Base-by-base conservation (phyloP, 495 filamentous ascomycete genomes). In the Xylaria palmicola region DNA sequence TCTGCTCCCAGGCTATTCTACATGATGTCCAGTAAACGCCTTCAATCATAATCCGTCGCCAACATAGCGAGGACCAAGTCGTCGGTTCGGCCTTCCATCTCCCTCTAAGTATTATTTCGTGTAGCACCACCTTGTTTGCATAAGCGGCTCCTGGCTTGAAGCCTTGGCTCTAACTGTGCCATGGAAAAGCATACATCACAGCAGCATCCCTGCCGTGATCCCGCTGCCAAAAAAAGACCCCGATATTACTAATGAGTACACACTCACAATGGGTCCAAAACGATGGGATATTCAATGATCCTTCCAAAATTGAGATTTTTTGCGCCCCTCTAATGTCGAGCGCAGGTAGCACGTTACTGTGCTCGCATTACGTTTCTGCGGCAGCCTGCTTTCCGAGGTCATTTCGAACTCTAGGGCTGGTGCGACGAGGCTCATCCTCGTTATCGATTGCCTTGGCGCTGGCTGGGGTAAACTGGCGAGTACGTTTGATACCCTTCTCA, bases 401-500 rank as follows among this genome's bases (percentile, higher is more conserved):
- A 32, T 60, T 44, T 51, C 61, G 68, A 19, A 67, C 13, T 32
- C 58, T 62, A 19, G 75, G 76, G 53, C 75, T 79, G 5, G 47
- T 60, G 19, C 64, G 65, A 12, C 74, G 64, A 7, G 69, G 67
- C 44, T 80, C 74, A 27, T 73, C 71, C 39, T 74, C 71, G 27
- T 75, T 70, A 20, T 75, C 75, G 26, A 79, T 73, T 10, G 64
- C 73, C 59, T 74, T 80, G 19, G 69, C 68, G 7, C 78, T 70
- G 3, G 71, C 69, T 19, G 79, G 76, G 1, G 81, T 80, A 32
- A 81, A 80, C 27, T 75, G 72, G 17, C 75, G 66, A 48, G 69
- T 65, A 17, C 81, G 72, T 62, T 80, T 83, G 27, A 61, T 47
- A 24, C 62, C 60, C 27, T 66, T 72, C 10, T 68, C 65, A 17